Percentiles rank a stretch among this genome's conserved stretches.
Evolutionary conservation across 345 rosid species (phyloP).

Genomic region (Citrus mangshanensis): DNA sequence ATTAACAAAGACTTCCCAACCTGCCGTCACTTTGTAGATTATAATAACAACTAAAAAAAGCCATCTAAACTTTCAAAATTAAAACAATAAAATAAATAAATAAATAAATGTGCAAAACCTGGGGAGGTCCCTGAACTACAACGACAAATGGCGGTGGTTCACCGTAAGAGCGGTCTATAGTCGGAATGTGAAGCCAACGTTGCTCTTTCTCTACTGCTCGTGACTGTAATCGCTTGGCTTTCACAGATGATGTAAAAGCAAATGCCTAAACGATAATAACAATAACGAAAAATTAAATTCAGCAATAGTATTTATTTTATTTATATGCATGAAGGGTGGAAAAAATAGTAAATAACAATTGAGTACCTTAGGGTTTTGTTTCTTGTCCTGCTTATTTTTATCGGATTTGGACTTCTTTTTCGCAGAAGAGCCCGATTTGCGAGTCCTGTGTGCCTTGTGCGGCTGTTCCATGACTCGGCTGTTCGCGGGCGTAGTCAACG

Average conservation of each 20-base stretch:
- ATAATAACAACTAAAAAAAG: not conserved
- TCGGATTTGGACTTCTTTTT: conserved; percentile 50
- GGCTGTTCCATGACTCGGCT: conserved; percentile 37
- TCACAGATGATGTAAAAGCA: conserved; percentile 52
- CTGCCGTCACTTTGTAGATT: conserved; percentile 31
- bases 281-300: not conserved
- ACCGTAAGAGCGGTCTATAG: conserved; percentile 75
- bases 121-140: conserved; percentile 85
- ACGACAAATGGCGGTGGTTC: conserved; percentile 82
- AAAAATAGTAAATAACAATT: not conserved
- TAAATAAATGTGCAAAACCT: conserved; percentile 32
- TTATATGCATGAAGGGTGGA: no score
- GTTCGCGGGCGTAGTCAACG: not conserved
- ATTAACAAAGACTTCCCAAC: conserved; percentile 92
- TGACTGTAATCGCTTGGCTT: conserved; percentile 61
- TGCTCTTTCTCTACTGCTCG: conserved; percentile 88
- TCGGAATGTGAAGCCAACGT: conserved; percentile 70
- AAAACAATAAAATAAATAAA: not conserved
- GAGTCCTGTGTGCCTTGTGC: conserved; percentile 69
- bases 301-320: not conserved
- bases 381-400: conserved; percentile 43
- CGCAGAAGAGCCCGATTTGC: conserved; percentile 64
- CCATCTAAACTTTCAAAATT: not conserved
- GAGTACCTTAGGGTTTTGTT: conserved; percentile 65
- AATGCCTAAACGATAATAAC: conserved; percentile 52